Percentiles rank a stretch among this genome's conserved stretches.
These are phyloP conservation scores for Coemansia aciculifera DNA, from an alignment of 192 early-diverging fungal species.

Conservation along the genomic window DNA sequence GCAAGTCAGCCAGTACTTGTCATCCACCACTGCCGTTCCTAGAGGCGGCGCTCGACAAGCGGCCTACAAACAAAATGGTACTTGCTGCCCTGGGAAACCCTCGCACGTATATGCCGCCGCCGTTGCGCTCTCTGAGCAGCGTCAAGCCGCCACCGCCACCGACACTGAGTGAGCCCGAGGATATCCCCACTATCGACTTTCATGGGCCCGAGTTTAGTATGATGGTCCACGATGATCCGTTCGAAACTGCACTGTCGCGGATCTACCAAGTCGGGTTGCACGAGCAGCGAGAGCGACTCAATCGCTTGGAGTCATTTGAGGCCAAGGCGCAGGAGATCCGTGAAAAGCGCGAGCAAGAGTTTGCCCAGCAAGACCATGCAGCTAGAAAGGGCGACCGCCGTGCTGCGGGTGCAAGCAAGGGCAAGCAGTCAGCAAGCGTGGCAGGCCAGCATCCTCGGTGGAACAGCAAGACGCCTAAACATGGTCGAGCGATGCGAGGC, in stretches of 20 bases:
- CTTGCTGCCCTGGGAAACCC: conserved; percentile 35
- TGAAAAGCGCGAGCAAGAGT: conserved; percentile 25
- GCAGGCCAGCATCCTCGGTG: neutral
- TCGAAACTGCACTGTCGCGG: conserved; percentile 54
- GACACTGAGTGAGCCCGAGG: conserved; percentile 35
- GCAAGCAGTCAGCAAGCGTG: neutral
- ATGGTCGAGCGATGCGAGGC: neutral
- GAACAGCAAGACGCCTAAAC: neutral
- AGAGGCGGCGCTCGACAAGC: conserved; percentile 15
- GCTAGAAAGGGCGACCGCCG: neutral
- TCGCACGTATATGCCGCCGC: conserved; percentile 38
- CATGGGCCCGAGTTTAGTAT: conserved; percentile 43
- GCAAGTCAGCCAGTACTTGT: conserved; percentile 38
- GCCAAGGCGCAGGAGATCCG: conserved; percentile 46
- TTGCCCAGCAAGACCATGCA: conserved; percentile 7
- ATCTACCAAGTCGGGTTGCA: conserved; percentile 53
- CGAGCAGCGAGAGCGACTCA: conserved; percentile 56
- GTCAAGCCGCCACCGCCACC: conserved; percentile 29
- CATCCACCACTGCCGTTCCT: conserved; percentile 30
- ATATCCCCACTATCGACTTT: conserved; percentile 49
- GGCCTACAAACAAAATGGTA: conserved; percentile 29
- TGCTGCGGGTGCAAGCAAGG: neutral
- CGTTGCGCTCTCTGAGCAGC: conserved; percentile 34
- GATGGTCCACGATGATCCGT: conserved; percentile 57
- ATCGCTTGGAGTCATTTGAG: conserved; percentile 49